Percentiles rank a stretch among this genome's conserved stretches.
Evolutionary conservation across 768 basidiomycete species (phyloP).

Genomic region (Lentinula sp.): DNA sequence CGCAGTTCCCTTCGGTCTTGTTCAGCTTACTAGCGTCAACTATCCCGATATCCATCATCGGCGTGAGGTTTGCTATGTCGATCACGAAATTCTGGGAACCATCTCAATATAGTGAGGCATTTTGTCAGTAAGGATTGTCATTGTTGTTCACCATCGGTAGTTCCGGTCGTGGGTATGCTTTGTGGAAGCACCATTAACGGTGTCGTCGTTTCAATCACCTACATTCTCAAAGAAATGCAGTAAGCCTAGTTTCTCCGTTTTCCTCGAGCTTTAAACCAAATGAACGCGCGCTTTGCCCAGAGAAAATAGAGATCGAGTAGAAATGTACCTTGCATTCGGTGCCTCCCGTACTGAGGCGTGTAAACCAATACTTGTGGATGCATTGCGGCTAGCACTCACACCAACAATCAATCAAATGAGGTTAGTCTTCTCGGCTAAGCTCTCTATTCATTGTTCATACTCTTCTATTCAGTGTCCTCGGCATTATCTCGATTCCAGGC

Average conservation of each 20-base stretch:
- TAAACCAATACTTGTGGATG: constrained; percentile 70
- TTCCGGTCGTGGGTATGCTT: constrained; percentile 83
- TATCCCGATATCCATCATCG: constrained; percentile 74
- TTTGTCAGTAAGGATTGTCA: background rate
- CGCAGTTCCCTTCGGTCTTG: constrained; percentile 61
- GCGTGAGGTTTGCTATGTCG: constrained; percentile 70
- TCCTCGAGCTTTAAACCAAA: background rate
- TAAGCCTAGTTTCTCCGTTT: constrained; percentile 24
- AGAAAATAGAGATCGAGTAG: constrained; percentile 81
- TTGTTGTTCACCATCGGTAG: constrained; percentile 25
- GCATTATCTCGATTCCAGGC: constrained; percentile 76
- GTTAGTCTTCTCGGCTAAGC: constrained; percentile 22
- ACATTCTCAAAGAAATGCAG: constrained; percentile 73
- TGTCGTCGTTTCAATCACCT: constrained; percentile 64
- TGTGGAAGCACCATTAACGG: constrained; percentile 75
- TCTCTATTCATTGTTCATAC: background rate
- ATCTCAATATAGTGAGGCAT: constrained; percentile 65
- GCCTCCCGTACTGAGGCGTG: constrained; percentile 82
- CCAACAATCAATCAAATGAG: constrained; percentile 88
- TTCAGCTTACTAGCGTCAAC: constrained; percentile 69
- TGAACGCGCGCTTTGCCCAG: constrained; percentile 23
- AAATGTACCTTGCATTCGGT: constrained; percentile 81
- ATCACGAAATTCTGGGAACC: constrained; percentile 80
- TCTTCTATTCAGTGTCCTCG: constrained; percentile 47
- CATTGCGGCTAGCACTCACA: constrained; percentile 71